Conservation (phyloP, 1,284 basidiomycete species). For the Cutaneotrichosporon spelunceum region DNA sequence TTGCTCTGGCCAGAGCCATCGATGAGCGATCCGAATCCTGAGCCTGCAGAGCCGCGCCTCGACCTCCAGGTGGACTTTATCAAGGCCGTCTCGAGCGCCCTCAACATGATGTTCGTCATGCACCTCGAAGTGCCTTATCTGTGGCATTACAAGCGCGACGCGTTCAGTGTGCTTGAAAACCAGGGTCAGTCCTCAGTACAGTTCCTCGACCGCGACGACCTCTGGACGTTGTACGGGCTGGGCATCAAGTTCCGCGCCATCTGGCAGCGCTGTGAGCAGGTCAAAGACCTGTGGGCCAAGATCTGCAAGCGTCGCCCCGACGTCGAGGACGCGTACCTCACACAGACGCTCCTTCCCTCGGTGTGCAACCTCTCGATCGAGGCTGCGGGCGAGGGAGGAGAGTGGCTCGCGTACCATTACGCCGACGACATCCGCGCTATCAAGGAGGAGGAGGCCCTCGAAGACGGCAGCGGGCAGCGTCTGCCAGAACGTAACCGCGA, state of each 20-base stretch:
- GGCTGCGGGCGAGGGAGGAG: constrained; percentile 83
- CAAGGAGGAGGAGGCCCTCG: constrained; percentile 63
- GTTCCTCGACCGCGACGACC: constrained; percentile 70
- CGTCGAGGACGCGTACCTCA: constrained; percentile 45
- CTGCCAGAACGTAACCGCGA: constrained; percentile 32
- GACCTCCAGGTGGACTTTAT: constrained; percentile 69
- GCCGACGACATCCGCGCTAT: constrained; percentile 60
- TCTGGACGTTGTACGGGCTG: constrained; percentile 82
- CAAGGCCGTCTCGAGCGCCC: constrained; percentile 71
- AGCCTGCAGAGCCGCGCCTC: constrained; percentile 36
- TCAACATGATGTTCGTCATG: constrained; percentile 81
- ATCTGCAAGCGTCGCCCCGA: constrained; percentile 43
- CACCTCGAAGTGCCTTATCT: constrained; percentile 91
- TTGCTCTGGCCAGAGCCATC: constrained; percentile 34
- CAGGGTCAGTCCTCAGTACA: constrained; percentile 52
- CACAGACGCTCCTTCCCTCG: constrained; percentile 35
- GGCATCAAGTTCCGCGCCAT: constrained; percentile 84
- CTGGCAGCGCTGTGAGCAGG: constrained; percentile 64
- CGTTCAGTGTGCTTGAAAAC: constrained; percentile 42
- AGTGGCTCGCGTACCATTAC: constrained; percentile 86
- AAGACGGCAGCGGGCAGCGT: constrained; percentile 57
- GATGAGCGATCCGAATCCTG: constrained; percentile 55
- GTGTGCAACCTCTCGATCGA: constrained; percentile 61
- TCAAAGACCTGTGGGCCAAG: constrained; percentile 62
- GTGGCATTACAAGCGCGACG: constrained; percentile 86